Evolutionary conservation across 345 rosid species (phyloP).

Genomic region (Aethionema arabicum): DNA sequence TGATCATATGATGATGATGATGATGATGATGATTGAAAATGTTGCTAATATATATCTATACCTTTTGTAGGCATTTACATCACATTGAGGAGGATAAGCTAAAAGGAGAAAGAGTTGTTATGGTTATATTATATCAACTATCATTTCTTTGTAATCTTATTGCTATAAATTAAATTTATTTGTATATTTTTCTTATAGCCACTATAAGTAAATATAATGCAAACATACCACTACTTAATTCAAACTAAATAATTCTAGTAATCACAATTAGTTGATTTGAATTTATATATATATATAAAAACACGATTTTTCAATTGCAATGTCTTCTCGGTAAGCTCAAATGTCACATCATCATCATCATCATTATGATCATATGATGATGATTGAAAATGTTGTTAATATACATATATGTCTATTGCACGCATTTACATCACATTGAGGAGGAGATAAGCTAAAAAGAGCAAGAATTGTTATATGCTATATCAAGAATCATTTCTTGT

Average conservation of each 20-base stretch:
- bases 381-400: too few species aligned
- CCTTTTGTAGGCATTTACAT: conserved; percentile 76
- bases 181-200: too few species aligned
- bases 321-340: conserved; percentile 64
- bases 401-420: too few species aligned
- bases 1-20: conserved; percentile 44
- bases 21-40: conserved; percentile 47
- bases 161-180: too few species aligned
- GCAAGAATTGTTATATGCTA: too few species aligned
- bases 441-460: too few species aligned
- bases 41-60: conserved; percentile 17
- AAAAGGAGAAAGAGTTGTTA: not conserved
- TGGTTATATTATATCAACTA: not conserved
- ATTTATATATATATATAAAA: too few species aligned
- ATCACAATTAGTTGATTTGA: too few species aligned
- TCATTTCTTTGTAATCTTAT: not conserved
- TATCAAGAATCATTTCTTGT: too few species aligned
- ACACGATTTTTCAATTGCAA: conserved; percentile 52
- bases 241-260: too few species aligned
- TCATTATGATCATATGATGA: not conserved
- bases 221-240: too few species aligned
- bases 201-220: too few species aligned
- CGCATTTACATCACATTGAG: conserved; percentile 61
- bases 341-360: not conserved
- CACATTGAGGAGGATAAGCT: conserved; percentile 34